Base-by-base conservation (phyloP, 179 eudicot species). In the Amaranthus tricolor region DNA sequence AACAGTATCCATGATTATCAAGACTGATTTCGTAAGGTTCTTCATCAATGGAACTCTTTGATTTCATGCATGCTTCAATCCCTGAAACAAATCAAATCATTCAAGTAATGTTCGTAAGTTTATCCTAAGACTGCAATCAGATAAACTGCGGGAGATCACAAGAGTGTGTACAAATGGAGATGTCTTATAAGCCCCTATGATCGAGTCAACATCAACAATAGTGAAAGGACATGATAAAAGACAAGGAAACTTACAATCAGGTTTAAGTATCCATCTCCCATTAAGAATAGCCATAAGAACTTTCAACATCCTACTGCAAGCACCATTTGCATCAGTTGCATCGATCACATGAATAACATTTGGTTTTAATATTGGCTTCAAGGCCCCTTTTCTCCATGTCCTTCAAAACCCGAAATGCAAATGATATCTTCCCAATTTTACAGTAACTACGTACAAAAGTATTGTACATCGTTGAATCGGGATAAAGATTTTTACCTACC, bases 301-400 rank as follows among this genome's bases (percentile, higher is more conserved):
- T 82, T 94, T 94, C 62, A 85, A 73, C 52, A 96, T 89, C 76
- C 98, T 86, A 75, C 85, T 81, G 80, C 86, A 92, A 68, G 97
- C 96, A 77, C 98, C 98, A 72, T 82, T 87, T 65, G 81, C 85
- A 87, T 94, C 94, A 74, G 93, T 92, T 66, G 94, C 88, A 17
- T 97, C 98, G 79, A 94, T 86, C 44, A 94, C 96, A 77, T 94
- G 98, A 67, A 96, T 94, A 44, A 94, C 96, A 81, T 83, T 80
- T 68, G 92, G 88, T 40, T 78, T 84, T n/a, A n/a, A n/a, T n/a
- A n/a, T n/a, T n/a, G n/a, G n/a, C n/a, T n/a, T 76, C 83, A 78
- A 87, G 83, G 50, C 94, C 94, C 76, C 79, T 90, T 80, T 81
- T 91, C 87, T 94, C 98, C 98, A 94, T 94, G 81, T 94, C 98